Evolutionary conservation across 169 alveolate species (phyloP), one percentile per base, ranked within the genome.

Genomic region (Cryptosporidium parvum): DNA sequence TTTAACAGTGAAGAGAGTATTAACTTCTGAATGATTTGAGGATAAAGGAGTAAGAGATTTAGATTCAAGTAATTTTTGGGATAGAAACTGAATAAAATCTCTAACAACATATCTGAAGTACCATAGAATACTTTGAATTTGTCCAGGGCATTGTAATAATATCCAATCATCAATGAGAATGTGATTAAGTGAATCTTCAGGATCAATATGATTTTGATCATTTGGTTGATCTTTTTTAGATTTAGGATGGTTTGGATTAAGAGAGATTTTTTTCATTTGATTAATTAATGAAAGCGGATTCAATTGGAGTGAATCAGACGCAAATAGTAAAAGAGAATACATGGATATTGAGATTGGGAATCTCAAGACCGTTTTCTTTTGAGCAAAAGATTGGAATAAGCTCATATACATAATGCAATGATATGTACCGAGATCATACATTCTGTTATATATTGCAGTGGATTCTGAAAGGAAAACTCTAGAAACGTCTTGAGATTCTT

Each of bases 391-490:
- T 42, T 62, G 56, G 42, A 62, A 65, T 29, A 80, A 29, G 67
- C 80, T 80, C 65, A 80, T 26, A 65, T 80, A 80, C 73, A 65
- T 80, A 26, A 80, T 62, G 29, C 80, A 80, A 29, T 80, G 89
- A 21, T 45, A 59, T 9, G 89, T 80, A 4, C 89, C 89, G 3
- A 80, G 56, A 42, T 80, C 89, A 45, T 62, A 59, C 89, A 80
- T 59, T 65, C 89, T 35, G 45, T 80, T 80, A 29, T 61, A 80
- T 9, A 80, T 42, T 9, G 89, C 89, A 62, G 80, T 62, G 21
- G 73, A 58, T 26, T 80, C 75, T 0, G 89, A 65, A 16, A 80
- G 59, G 53, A 61, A 80, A 3, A 62, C 73, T 21, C 89, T 51
- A 16, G 56, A 37, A 18, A 53, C 42, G 23, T 62, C 75, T 29